Conservation (phyloP, 768 basidiomycete genomes). For the Naganishia friedmannii region DNA sequence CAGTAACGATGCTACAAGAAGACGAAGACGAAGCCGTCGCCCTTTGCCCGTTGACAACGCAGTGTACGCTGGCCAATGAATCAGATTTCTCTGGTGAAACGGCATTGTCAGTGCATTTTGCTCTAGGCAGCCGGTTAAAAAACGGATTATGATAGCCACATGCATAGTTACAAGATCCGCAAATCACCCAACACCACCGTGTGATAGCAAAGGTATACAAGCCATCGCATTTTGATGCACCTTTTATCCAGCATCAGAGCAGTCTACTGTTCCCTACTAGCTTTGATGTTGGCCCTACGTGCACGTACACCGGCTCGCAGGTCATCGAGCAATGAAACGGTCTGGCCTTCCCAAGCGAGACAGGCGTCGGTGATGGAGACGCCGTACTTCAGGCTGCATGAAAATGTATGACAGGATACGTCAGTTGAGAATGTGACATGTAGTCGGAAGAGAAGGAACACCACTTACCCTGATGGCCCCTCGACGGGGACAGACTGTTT, state of each 20-base stretch:
- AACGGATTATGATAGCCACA: no score
- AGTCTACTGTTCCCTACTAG: conserved; percentile 32
- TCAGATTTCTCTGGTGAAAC: no score
- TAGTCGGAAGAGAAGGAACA: not conserved
- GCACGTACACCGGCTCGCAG: conserved; percentile 83
- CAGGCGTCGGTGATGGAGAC: conserved; percentile 60
- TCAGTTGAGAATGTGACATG: not conserved
- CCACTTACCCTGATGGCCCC: conserved; percentile 56
- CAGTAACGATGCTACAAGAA: no score
- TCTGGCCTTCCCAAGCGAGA: conserved; percentile 73
- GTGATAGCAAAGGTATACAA: no score
- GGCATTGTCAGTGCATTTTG: no score
- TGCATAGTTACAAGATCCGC: no score
- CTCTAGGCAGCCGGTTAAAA: no score
- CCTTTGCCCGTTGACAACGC: no score
- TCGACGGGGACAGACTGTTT: conserved; percentile 41
- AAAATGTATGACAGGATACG: not conserved
- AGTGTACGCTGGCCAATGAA: no score
- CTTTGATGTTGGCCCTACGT: conserved; percentile 55
- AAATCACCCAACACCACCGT: no score
- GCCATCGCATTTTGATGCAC: no score
- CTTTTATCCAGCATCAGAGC: not conserved
- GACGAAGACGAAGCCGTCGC: no score
- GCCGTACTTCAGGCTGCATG: conserved; percentile 79
- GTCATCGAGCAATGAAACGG: conserved; percentile 73